phyloP scores from a whole-genome alignment of 2,329 filamentous ascomycete genomes.

The Endocalyx cinctus region DNA sequence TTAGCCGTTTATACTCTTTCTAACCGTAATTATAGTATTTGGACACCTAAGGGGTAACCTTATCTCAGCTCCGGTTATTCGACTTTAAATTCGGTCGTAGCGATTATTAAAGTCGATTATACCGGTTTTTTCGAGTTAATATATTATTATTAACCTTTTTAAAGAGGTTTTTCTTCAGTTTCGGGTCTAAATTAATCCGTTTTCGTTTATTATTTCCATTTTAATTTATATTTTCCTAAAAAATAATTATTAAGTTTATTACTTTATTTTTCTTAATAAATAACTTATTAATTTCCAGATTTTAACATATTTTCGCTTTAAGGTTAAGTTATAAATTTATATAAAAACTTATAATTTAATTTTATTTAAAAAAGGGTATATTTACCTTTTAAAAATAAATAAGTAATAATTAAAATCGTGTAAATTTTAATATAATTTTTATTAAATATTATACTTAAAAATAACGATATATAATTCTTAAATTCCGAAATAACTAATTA shows the following conservation, averaged over 20 bases:
- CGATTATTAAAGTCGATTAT: no score
- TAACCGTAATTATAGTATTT: no score
- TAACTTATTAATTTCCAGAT: neutral
- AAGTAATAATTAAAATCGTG: neutral
- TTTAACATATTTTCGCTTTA: neutral
- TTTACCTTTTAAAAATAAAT: neutral
- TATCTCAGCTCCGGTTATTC: no score
- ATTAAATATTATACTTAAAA: neutral
- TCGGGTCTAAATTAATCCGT: no score
- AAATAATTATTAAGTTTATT: neutral
- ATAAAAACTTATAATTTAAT: conserved; percentile 1
- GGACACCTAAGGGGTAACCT: no score
- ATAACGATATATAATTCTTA: neutral
- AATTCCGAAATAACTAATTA: neutral
- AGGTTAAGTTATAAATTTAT: conserved; percentile 1
- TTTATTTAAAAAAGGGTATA: neutral
- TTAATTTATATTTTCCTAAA: neutral
- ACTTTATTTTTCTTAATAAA: neutral
- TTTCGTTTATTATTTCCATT: neutral
- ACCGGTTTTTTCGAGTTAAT: neutral
- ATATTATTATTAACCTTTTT: neutral
- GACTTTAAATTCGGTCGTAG: no score
- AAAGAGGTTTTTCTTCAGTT: no score
- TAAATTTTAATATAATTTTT: neutral
- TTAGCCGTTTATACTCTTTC: no score